Percentiles rank a stretch among this genome's conserved stretches.
phyloP scores from a whole-genome alignment of 768 basidiomycete genomes.

The Tylopilus balloui region DNA sequence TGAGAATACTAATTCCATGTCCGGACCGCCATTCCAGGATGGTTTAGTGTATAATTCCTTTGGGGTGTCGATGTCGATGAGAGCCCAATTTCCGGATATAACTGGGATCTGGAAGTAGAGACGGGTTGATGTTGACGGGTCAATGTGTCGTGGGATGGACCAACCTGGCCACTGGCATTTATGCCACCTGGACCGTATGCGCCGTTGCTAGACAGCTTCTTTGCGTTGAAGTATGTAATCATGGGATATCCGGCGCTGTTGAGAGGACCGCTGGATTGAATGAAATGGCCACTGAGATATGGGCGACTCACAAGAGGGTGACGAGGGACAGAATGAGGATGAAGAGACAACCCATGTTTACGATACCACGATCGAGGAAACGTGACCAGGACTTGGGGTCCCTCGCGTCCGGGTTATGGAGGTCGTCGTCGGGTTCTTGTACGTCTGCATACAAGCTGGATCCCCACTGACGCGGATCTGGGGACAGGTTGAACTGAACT shows the following conservation, averaged over 20 bases:
- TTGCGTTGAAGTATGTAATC: conserved; percentile 35
- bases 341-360: conserved; percentile 68
- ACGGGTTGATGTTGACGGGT: not conserved
- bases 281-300: not conserved
- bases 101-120: conserved; percentile 44
- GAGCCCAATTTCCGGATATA: conserved; percentile 50
- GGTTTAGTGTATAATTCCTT: conserved; percentile 47
- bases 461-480: conserved; percentile 67
- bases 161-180: conserved; percentile 69
- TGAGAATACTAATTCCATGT: conserved; percentile 59
- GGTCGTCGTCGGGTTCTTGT: conserved; percentile 64
- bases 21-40: conserved; percentile 57
- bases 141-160: not conserved
- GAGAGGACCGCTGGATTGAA: not conserved
- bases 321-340: conserved; percentile 47
- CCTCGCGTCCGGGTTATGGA: conserved; percentile 59
- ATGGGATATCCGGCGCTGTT: conserved; percentile 43
- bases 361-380: conserved; percentile 57
- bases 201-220: conserved; percentile 32
- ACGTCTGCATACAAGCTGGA: conserved; percentile 50
- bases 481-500: conserved; percentile 54
- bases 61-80: conserved; percentile 60
- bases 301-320: conserved; percentile 54
- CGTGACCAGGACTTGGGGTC: conserved; percentile 34
- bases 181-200: conserved; percentile 66